Evolutionary conservation across 2,329 filamentous ascomycete species (phyloP), one percentile per base, ranked within the genome.

Genomic region (Orbilia quercus): DNA sequence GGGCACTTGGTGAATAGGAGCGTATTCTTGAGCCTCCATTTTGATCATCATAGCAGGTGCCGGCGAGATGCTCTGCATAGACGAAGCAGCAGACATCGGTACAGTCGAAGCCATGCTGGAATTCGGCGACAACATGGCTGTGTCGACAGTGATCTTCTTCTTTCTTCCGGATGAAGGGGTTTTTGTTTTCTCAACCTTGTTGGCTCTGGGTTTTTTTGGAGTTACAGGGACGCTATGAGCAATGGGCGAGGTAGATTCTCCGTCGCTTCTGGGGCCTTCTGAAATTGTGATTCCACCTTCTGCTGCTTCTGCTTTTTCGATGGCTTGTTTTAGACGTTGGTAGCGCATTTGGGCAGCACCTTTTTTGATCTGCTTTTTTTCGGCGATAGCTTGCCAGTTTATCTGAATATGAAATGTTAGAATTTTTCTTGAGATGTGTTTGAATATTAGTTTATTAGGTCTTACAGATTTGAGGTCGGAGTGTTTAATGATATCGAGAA

Each of bases 331-430:
- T 38, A 74, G 45, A 23, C 70, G 70, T 45, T 66, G 63, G 18
- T 66, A 74, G 18, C 70, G 70, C 70, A 74, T 74, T 60, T 72
- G 67, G 18, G 70, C 63, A 14, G 70, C 70, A 28, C 62, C 70
- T 18, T 74, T 66, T 47, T 74, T 74, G 70, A 67, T 74, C 20
- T 66, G 62, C 20, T 74, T 74, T 44, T 74, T 66, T n/a, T 74
- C 63, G 28, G 62, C 70, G 18, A 74, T 67, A 20, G 60, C 62
- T 53, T 74, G 54, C 70, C 70, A 74, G 34, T 74, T 66, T 51
- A 74, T 74, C 70, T 74, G 23, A 1, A 38, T 14, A n/a, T 16
- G 31, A 14, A 44, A 34, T 22, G n/a, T 42, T 14, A 23, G 7
- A 11, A 28, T 7, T 14, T 18, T 40, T 11, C n/a, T 7, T 3